Percentiles rank a stretch among this genome's conserved stretches.
phyloP scores from a whole-genome alignment of 495 filamentous ascomycete species.

The Wilcoxina mikolae region DNA sequence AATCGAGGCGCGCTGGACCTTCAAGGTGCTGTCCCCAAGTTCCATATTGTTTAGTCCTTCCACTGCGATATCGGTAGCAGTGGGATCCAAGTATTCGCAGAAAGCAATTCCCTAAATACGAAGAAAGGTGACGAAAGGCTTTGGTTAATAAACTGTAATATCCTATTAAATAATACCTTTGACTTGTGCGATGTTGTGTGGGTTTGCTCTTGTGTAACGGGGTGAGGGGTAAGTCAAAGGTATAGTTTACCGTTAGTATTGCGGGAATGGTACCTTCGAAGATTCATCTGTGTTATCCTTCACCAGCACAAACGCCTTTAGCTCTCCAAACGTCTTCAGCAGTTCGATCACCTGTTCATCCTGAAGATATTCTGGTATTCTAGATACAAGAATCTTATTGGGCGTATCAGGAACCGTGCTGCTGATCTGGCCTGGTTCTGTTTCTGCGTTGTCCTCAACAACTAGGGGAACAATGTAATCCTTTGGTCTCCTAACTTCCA shows the following conservation, averaged over 20 bases:
- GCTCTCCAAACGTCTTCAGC: constrained; percentile 72
- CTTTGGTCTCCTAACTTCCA: constrained; percentile 79
- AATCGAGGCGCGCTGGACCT: constrained; percentile 76
- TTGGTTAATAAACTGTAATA: constrained; percentile 25
- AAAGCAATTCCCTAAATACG: constrained; percentile 73
- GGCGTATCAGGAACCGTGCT: constrained; percentile 75
- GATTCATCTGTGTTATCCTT: constrained; percentile 77
- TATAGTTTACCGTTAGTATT: constrained; percentile 22
- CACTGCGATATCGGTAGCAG: constrained; percentile 67
- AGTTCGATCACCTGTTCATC: constrained; percentile 88
- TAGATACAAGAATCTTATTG: constrained; percentile 86
- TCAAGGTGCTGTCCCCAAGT: constrained; percentile 70
- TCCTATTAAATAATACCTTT: constrained; percentile 12
- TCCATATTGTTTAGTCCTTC: constrained; percentile 87
- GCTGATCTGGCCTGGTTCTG: constrained; percentile 63
- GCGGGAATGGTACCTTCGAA: constrained; percentile 49
- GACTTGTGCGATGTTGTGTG: constrained; percentile 3
- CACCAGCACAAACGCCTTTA: constrained; percentile 83
- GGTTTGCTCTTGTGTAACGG: neutral
- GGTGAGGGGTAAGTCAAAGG: constrained; percentile 3
- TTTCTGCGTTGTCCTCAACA: constrained; percentile 48
- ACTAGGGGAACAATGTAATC: constrained; percentile 90
- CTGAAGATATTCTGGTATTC: constrained; percentile 70
- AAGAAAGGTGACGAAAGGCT: constrained; percentile 13
- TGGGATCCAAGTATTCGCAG: constrained; percentile 77